Evolutionary conservation across 1,284 basidiomycete genomes (phyloP).

Genomic region (Ustilago xerochloae): DNA sequence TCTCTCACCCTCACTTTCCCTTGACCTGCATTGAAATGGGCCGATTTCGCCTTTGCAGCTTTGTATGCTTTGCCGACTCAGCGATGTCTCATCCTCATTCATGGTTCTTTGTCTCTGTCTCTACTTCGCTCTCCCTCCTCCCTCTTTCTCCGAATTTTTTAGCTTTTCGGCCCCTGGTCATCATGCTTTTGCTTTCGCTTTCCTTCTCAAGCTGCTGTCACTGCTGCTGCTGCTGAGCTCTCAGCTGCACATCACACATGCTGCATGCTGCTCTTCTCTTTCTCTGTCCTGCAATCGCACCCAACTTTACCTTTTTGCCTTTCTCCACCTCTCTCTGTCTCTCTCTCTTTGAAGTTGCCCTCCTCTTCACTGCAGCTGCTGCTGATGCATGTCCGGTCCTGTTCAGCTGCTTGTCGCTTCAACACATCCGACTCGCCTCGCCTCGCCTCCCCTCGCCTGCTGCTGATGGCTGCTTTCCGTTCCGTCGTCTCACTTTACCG

Average conservation of each 20-base stretch:
- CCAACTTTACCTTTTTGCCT: neutral
- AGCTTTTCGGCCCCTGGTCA: too few relatives aligned
- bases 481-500: conserved; percentile 4
- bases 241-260: too few relatives aligned
- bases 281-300: neutral
- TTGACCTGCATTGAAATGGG: conserved; percentile 4
- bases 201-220: too few relatives aligned
- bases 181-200: too few relatives aligned
- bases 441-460: neutral
- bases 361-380: too few relatives aligned
- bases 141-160: too few relatives aligned
- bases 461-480: neutral
- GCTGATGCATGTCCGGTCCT: neutral
- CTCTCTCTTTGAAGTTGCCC: too few relatives aligned
- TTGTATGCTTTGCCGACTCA: conserved; percentile 19
- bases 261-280: neutral
- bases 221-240: too few relatives aligned
- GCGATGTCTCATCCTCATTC: conserved; percentile 14
- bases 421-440: conserved; percentile 1
- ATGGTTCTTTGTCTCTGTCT: conserved; percentile 2
- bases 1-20: too few relatives aligned
- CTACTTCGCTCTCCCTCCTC: too few relatives aligned
- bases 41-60: conserved; percentile 10
- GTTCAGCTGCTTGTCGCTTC: neutral
- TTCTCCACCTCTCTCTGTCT: neutral